Conservation (phyloP, 2,329 filamentous ascomycete genomes). For the Phoma sp. region DNA sequence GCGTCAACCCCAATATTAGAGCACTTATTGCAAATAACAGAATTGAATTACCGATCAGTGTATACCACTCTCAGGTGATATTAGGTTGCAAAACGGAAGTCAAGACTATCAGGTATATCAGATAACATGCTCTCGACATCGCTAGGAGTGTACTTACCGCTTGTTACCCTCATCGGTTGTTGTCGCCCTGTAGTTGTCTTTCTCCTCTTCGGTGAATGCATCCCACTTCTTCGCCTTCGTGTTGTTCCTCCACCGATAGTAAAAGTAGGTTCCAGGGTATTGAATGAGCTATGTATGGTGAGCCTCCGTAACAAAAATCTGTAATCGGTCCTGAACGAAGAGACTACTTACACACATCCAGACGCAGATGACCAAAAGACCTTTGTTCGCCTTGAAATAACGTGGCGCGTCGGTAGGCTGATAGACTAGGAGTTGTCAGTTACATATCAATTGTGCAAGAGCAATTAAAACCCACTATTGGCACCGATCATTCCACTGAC, state of each 20-base stretch:
- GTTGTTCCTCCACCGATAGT: constrained; percentile 44
- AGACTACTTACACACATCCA: constrained; percentile 25
- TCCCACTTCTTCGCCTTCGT: constrained; percentile 37
- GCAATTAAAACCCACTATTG: constrained; percentile 7
- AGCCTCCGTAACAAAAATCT: constrained; percentile 31
- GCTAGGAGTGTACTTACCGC: constrained; percentile 12
- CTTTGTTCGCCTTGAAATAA: constrained; percentile 27
- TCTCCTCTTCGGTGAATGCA: constrained; percentile 48
- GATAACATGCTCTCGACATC: not conserved
- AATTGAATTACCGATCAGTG: too few species aligned
- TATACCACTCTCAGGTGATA: not conserved
- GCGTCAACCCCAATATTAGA: not conserved
- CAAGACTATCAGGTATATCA: not conserved
- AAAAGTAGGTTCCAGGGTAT: constrained; percentile 25
- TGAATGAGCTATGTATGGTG: constrained; percentile 5
- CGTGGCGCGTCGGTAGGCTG: constrained; percentile 15
- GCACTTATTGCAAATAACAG: too few species aligned
- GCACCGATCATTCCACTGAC: constrained; percentile 24
- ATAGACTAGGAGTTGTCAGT: constrained; percentile 49
- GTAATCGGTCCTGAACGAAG: constrained; percentile 23
- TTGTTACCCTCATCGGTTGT: constrained; percentile 50
- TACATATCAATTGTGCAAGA: constrained; percentile 14
- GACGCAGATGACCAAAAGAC: constrained; percentile 39
- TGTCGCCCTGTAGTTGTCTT: constrained; percentile 42
- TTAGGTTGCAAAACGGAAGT: constrained; percentile 9